Conservation (phyloP, 2,329 filamentous ascomycete species). For the Pseudogymnoascus destructans region DNA sequence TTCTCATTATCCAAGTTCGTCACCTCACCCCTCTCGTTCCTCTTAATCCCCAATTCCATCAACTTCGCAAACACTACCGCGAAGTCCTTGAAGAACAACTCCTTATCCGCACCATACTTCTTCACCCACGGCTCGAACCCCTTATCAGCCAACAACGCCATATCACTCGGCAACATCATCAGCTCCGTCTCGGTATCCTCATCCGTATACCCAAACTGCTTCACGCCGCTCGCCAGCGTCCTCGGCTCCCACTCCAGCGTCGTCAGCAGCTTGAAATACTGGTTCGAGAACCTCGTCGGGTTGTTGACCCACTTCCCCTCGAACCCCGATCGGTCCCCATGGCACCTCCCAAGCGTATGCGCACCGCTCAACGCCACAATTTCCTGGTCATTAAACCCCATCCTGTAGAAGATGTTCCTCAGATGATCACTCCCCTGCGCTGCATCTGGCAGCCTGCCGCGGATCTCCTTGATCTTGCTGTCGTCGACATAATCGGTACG, state of each 20-base stretch:
- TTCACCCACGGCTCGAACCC: conserved; percentile 43
- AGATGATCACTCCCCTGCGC: conserved; percentile 41
- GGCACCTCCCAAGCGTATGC: conserved; percentile 43
- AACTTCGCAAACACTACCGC: conserved; percentile 44
- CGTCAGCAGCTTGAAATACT: conserved; percentile 41
- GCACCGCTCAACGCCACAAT: conserved; percentile 44
- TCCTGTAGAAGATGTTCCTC: conserved; percentile 42
- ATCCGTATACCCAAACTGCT: conserved; percentile 47
- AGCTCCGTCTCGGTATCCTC: conserved; percentile 41
- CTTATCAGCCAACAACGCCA: conserved; percentile 41
- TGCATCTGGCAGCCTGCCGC: conserved; percentile 42
- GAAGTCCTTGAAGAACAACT: conserved; percentile 49
- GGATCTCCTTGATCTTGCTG: conserved; percentile 35
- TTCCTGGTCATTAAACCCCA: conserved; percentile 48
- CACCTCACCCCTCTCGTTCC: conserved; percentile 39
- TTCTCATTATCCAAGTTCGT: conserved; percentile 43
- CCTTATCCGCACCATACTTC: conserved; percentile 46
- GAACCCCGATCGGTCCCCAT: conserved; percentile 42
- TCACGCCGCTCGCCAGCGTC: conserved; percentile 37
- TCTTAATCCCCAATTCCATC: conserved; percentile 44
- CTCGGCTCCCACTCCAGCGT: conserved; percentile 41
- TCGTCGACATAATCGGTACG: conserved; percentile 51
- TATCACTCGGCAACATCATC: conserved; percentile 56
- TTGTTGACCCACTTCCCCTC: conserved; percentile 46
- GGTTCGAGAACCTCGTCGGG: conserved; percentile 45